Evolutionary conservation across 208 protist genomes (phyloP).

Genomic region (Phytomonas sp.): DNA sequence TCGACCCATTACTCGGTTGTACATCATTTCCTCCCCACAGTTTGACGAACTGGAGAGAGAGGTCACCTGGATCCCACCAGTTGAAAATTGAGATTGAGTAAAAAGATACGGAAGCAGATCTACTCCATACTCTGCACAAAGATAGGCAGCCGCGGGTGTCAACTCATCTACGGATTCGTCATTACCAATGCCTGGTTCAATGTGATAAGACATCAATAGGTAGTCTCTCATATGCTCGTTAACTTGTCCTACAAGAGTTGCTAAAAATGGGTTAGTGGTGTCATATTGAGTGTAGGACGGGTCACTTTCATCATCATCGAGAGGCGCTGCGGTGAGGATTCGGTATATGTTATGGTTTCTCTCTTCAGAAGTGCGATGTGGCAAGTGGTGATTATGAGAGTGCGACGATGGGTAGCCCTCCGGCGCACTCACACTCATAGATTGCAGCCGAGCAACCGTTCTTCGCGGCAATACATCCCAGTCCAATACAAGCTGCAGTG

Average conservation of each 20-base stretch:
- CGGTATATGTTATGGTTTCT: background rate
- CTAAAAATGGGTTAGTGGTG: slow-evolving; percentile 8
- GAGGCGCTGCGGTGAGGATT: background rate
- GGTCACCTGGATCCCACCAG: background rate
- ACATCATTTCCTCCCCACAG: background rate
- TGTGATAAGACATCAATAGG: slow-evolving; percentile 19
- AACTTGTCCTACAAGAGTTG: slow-evolving; percentile 18
- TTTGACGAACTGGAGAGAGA: background rate
- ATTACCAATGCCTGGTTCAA: background rate
- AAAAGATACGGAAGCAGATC: background rate
- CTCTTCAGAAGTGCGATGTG: background rate
- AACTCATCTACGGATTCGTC: background rate
- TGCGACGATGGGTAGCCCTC: background rate
- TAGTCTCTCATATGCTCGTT: slow-evolving; percentile 46
- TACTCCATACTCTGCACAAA: background rate
- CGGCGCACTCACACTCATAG: background rate
- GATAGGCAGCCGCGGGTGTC: background rate
- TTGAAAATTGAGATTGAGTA: background rate
- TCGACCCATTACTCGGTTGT: background rate
- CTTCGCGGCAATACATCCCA: slow-evolving; percentile 23
- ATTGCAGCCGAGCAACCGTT: slow-evolving; percentile 10
- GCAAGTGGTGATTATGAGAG: background rate
- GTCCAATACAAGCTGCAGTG: slow-evolving; percentile 22
- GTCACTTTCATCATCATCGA: background rate
- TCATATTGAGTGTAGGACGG: slow-evolving; percentile 15